Evolutionary conservation across 2,329 filamentous ascomycete species (phyloP).

Genomic region (Clarireedia sp.): DNA sequence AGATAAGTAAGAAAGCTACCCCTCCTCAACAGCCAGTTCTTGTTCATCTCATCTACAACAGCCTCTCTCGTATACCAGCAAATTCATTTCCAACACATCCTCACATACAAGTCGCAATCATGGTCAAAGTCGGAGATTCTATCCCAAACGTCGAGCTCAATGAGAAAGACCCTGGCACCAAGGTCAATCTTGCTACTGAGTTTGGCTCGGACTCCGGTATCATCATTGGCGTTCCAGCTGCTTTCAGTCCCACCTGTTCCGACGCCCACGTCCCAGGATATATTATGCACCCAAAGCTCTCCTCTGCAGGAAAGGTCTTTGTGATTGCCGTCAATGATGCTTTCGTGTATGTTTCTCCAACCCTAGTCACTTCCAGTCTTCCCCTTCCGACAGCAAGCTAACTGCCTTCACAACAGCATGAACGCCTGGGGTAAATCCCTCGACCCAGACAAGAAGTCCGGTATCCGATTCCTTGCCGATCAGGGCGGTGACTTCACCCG

Average conservation of each 20-base stretch:
- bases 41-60: not conserved
- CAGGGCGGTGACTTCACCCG: constrained; percentile 72
- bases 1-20: not conserved
- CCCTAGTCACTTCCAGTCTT: not conserved
- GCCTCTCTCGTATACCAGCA: not conserved
- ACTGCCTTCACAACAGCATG: constrained; percentile 48
- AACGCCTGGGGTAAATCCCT: constrained; percentile 78
- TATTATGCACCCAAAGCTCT: constrained; percentile 69
- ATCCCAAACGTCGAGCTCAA: constrained; percentile 71
- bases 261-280: constrained; percentile 76
- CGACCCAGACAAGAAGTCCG: constrained; percentile 64
- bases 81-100: not conserved
- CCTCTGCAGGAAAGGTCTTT: constrained; percentile 74
- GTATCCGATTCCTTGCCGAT: constrained; percentile 83
- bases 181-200: constrained; percentile 73
- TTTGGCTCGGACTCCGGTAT: constrained; percentile 64
- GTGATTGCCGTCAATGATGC: constrained; percentile 90
- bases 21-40: not conserved
- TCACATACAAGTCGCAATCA: constrained; percentile 12
- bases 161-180: constrained; percentile 80
- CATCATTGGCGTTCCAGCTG: constrained; percentile 77
- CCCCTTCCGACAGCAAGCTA: not conserved
- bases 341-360: constrained; percentile 64
- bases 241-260: constrained; percentile 63
- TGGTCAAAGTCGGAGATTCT: constrained; percentile 66